phyloP scores from a whole-genome alignment of 441 rosid species.

The Breynia disticha region DNA sequence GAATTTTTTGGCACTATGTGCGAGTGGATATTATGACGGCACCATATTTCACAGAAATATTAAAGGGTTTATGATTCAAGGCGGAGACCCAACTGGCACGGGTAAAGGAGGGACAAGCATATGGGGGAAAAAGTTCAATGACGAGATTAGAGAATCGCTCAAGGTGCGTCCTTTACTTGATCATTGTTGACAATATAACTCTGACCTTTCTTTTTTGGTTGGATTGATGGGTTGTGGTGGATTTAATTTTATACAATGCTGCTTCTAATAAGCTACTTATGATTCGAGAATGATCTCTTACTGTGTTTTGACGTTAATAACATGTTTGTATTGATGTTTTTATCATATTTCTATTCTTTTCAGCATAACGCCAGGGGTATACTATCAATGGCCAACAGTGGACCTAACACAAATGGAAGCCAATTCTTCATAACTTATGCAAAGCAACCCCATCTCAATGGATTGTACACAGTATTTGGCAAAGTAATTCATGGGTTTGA shows the following conservation, averaged over 20 bases:
- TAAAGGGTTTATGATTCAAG: constrained; percentile 98
- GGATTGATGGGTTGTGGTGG: too few species aligned
- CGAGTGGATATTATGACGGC: constrained; percentile 83
- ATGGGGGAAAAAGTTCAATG: constrained; percentile 98
- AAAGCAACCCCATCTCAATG: constrained; percentile 95
- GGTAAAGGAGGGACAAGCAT: constrained; percentile 97
- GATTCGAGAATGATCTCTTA: background rate
- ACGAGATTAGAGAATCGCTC: constrained; percentile 91
- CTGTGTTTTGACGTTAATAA: too few species aligned
- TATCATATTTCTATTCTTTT: background rate
- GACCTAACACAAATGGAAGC: constrained; percentile 97
- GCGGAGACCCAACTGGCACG: constrained; percentile 90
- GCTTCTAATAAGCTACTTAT: background rate
- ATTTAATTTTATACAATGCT: background rate
- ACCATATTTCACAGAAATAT: constrained; percentile 88
- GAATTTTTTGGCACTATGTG: constrained; percentile 91
- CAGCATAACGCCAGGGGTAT: constrained; percentile 97
- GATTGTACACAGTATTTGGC: constrained; percentile 84
- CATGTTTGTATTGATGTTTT: background rate
- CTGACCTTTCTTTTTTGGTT: too few species aligned
- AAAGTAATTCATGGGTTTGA: constrained; percentile 96
- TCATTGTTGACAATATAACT: too few species aligned
- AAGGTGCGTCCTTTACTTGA: constrained; percentile 37
- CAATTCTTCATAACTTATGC: constrained; percentile 81
- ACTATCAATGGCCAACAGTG: constrained; percentile 91